Conservation (phyloP, 2,329 filamentous ascomycete genomes). For the Fusarium musae region DNA sequence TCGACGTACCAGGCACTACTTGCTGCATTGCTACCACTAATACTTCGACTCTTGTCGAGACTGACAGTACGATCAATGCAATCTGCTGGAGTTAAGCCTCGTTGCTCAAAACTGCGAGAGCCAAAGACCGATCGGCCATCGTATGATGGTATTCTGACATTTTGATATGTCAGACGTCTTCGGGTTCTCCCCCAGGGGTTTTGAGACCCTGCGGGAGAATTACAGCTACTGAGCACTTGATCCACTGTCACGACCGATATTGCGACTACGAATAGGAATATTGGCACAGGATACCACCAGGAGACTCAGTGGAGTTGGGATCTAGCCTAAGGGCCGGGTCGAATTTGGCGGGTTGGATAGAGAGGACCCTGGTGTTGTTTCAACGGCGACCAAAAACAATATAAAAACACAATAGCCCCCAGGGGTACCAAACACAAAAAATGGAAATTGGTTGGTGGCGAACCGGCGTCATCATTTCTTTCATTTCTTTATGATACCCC, state of each 20-base stretch:
- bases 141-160: too few relatives aligned
- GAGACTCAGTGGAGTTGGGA: rapidly evolving
- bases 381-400: neutral
- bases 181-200: too few relatives aligned
- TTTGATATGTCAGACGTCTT: too few relatives aligned
- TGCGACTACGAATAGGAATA: too few relatives aligned
- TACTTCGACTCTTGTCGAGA: neutral
- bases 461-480: neutral
- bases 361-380: neutral
- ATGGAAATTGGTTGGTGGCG: neutral
- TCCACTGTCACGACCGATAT: neutral
- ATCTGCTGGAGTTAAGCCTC: too few relatives aligned
- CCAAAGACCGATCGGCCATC: too few relatives aligned
- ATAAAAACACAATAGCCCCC: neutral
- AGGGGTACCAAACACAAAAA: neutral
- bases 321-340: neutral
- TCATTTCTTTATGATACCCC: neutral
- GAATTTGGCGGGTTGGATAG: neutral
- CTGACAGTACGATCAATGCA: neutral
- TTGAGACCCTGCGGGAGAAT: neutral
- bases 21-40: neutral
- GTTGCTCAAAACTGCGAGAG: too few relatives aligned
- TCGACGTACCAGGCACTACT: neutral
- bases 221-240: neutral
- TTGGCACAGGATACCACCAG: neutral